phyloP scores from a whole-genome alignment of 768 basidiomycete genomes.

The Pleurotus giganteus region DNA sequence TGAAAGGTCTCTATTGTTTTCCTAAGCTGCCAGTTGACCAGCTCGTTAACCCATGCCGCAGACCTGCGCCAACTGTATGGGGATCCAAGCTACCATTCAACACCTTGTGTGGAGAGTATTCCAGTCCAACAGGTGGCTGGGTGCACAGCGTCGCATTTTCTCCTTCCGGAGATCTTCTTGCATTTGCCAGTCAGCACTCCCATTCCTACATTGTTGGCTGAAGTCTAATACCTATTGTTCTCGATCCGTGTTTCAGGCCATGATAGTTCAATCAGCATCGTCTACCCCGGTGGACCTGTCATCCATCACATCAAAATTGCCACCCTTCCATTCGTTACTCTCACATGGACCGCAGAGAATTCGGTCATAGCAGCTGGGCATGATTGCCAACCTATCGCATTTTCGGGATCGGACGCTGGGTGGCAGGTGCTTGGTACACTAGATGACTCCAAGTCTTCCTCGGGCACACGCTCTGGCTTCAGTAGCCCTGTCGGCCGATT shows the following conservation, averaged over 20 bases:
- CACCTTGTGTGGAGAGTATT: slow-evolving; percentile 93
- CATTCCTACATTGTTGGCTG: neutral
- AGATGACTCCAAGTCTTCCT: slow-evolving; percentile 67
- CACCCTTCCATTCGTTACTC: slow-evolving; percentile 78
- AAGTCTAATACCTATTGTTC: slow-evolving; percentile 1
- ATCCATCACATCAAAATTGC: slow-evolving; percentile 74
- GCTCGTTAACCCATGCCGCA: slow-evolving; percentile 27
- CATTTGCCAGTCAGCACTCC: slow-evolving; percentile 80
- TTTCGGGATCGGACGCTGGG: slow-evolving; percentile 68
- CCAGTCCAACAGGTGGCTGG: slow-evolving; percentile 91
- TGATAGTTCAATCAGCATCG: slow-evolving; percentile 90
- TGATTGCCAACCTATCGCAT: slow-evolving; percentile 94
- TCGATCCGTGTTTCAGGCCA: slow-evolving; percentile 56
- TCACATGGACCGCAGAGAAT: slow-evolving; percentile 84
- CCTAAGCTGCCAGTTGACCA: neutral
- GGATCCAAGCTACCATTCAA: slow-evolving; percentile 98
- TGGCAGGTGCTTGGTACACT: slow-evolving; percentile 83
- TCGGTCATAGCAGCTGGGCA: slow-evolving; percentile 90
- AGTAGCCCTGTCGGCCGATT: slow-evolving; percentile 63
- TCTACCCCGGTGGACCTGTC: slow-evolving; percentile 80
- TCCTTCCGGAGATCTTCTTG: slow-evolving; percentile 91
- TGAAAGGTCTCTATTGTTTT: slow-evolving; percentile 58
- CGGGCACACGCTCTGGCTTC: slow-evolving; percentile 40
- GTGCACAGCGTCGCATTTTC: slow-evolving; percentile 96
- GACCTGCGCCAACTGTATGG: slow-evolving; percentile 90